phyloP scores from a whole-genome alignment of 2,329 filamentous ascomycete genomes.

The Fusarium foetens region DNA sequence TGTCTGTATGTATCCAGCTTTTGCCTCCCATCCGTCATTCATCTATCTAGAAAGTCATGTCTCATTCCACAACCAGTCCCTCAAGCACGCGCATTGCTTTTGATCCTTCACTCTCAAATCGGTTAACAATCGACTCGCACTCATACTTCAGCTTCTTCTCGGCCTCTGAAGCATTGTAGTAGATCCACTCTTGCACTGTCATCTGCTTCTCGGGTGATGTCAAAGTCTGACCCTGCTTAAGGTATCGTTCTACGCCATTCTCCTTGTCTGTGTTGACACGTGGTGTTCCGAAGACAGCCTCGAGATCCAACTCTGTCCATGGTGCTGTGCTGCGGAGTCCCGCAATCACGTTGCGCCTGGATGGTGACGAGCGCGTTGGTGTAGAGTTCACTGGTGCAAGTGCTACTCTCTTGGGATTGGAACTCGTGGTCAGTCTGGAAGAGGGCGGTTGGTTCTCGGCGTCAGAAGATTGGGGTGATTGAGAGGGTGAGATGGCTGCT shows the following conservation, averaged over 20 bases:
- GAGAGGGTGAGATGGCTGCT: constrained; percentile 68
- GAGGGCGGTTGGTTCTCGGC: constrained; percentile 83
- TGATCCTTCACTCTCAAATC: constrained; percentile 85
- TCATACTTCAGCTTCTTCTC: constrained; percentile 82
- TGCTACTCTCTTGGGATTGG: constrained; percentile 58
- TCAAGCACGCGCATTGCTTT: constrained; percentile 82
- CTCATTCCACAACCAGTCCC: constrained; percentile 69
- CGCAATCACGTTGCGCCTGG: constrained; percentile 67
- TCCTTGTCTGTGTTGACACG: constrained; percentile 60
- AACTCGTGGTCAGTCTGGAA: constrained; percentile 64
- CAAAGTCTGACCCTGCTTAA: constrained; percentile 69
- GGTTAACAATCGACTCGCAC: constrained; percentile 83
- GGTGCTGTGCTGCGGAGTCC: constrained; percentile 66
- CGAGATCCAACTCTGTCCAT: constrained; percentile 82
- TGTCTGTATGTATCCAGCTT: constrained; percentile 23
- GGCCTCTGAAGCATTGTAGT: constrained; percentile 80
- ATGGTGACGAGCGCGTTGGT: constrained; percentile 66
- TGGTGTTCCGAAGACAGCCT: constrained; percentile 70
- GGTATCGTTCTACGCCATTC: constrained; percentile 60
- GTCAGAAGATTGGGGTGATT: constrained; percentile 80
- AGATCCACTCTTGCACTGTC: constrained; percentile 94
- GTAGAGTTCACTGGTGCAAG: constrained; percentile 60
- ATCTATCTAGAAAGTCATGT: constrained; percentile 23
- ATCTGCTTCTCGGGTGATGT: constrained; percentile 84
- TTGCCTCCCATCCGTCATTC: constrained; percentile 20